Conservation (phyloP, 2,329 filamentous ascomycete species). For the Aspergillus sergii region DNA sequence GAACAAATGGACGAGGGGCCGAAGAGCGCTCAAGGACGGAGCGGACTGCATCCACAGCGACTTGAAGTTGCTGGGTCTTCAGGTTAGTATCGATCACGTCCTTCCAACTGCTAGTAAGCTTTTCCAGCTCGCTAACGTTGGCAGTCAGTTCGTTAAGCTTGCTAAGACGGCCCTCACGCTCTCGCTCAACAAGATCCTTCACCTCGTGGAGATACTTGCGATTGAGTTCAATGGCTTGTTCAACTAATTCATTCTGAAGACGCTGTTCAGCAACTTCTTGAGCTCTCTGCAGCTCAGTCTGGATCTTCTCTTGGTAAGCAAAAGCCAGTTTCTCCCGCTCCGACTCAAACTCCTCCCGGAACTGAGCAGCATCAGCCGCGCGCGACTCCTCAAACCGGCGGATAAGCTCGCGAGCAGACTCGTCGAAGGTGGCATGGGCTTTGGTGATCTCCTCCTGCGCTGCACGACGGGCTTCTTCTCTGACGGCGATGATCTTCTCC, state of each 20-base stretch:
- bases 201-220: slow-evolving; percentile 80
- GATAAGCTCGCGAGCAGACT: slow-evolving; percentile 83
- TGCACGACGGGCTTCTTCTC: slow-evolving; percentile 67
- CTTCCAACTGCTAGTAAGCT: slow-evolving; percentile 86
- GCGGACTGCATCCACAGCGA: slow-evolving; percentile 91
- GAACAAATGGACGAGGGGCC: slow-evolving; percentile 81
- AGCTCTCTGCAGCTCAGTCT: slow-evolving; percentile 76
- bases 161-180: slow-evolving; percentile 83
- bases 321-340: slow-evolving; percentile 80
- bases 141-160: slow-evolving; percentile 79
- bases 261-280: slow-evolving; percentile 80
- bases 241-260: slow-evolving; percentile 79
- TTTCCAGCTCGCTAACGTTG: slow-evolving; percentile 80
- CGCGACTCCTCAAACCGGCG: slow-evolving; percentile 83
- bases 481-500: slow-evolving; percentile 73
- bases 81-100: slow-evolving; percentile 86
- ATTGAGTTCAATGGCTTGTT: slow-evolving; percentile 89
- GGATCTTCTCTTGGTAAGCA: slow-evolving; percentile 77
- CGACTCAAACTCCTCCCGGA: slow-evolving; percentile 83
- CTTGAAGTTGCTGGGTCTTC: slow-evolving; percentile 92
- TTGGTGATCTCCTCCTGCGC: slow-evolving; percentile 75
- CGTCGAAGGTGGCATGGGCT: slow-evolving; percentile 77
- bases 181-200: slow-evolving; percentile 78
- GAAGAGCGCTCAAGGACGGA: slow-evolving; percentile 75
- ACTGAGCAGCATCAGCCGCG: slow-evolving; percentile 76